phyloP scores from a whole-genome alignment of 106 monocot genomes.

The Cymbidium sinense region DNA sequence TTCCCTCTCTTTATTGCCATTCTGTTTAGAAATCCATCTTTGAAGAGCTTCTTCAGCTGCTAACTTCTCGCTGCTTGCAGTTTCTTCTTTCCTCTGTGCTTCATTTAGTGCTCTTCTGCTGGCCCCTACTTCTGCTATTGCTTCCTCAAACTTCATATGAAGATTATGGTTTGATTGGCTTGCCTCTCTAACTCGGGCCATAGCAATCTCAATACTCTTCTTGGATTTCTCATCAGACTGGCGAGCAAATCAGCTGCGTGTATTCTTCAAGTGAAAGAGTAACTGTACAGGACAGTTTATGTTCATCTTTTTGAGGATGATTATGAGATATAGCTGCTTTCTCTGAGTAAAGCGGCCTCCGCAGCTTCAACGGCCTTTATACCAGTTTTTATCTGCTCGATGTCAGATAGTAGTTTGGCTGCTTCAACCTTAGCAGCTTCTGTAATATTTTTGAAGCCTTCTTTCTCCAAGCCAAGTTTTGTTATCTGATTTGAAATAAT shows the following conservation, averaged over 20 bases:
- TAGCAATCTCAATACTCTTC: conserved; percentile 32
- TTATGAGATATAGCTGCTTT: conserved; percentile 29
- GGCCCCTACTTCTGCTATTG: conserved; percentile 32
- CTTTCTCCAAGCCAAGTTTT: conserved; percentile 41
- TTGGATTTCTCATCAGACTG: conserved; percentile 35
- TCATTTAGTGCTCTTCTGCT: conserved; percentile 45
- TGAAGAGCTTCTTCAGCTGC: conserved; percentile 53
- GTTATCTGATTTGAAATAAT: conserved; percentile 39
- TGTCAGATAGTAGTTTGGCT: conserved; percentile 24
- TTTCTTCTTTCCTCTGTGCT: conserved; percentile 44
- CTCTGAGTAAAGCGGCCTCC: conserved; percentile 28
- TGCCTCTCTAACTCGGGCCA: conserved; percentile 39
- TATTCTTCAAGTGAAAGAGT: conserved; percentile 46
- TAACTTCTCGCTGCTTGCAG: conserved; percentile 38
- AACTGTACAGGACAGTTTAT: conserved; percentile 10
- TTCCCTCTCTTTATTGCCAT: too few relatives aligned
- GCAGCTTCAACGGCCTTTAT: conserved; percentile 36
- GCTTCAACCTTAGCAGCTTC: conserved; percentile 36
- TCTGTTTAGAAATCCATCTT: neutral
- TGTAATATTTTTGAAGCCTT: conserved; percentile 30
- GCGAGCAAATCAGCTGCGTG: conserved; percentile 32
- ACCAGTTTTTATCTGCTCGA: conserved; percentile 31
- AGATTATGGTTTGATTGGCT: conserved; percentile 27
- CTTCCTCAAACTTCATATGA: conserved; percentile 49
- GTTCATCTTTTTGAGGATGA: neutral